A percentile compares a stretch with the other conserved stretches of the same genome.
Conservation (phyloP, 495 filamentous ascomycete genomes). For the Copromyces sp. region DNA sequence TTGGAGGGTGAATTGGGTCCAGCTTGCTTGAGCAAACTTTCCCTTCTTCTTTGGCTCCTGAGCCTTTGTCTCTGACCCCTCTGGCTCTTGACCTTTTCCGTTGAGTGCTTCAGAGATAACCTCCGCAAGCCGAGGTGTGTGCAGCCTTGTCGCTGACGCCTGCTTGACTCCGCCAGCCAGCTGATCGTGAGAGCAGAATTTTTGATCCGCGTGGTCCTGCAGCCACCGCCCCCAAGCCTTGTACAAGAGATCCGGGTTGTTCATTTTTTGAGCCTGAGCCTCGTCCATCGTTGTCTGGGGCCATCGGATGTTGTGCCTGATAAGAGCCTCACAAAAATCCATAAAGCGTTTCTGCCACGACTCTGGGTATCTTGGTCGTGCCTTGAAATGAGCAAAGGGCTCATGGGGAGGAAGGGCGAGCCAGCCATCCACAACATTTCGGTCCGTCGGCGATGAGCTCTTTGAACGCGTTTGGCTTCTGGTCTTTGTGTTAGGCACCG, state of each 20-base stretch:
- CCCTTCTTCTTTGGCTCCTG: not conserved
- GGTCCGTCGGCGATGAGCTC: not conserved
- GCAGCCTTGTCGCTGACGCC: not conserved
- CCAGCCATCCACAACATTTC: slow-evolving; percentile 1
- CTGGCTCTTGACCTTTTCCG: not conserved
- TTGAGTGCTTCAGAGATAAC: slow-evolving; percentile 1
- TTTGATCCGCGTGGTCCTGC: not conserved
- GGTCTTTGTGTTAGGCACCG: not conserved
- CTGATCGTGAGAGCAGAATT: not conserved
- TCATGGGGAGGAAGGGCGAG: slow-evolving; percentile 3
- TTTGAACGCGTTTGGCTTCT: not conserved
- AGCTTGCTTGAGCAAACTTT: not conserved
- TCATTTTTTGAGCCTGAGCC: slow-evolving; percentile 3
- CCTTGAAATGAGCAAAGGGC: not conserved
- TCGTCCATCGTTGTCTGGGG: not conserved
- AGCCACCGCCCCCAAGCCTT: slow-evolving; percentile 17
- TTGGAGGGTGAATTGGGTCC: not conserved
- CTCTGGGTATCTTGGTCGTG: not conserved
- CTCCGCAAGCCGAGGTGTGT: not conserved
- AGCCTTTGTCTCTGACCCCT: not conserved
- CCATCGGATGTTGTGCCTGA: not conserved
- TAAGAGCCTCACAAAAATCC: slow-evolving; percentile 11
- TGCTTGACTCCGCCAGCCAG: not conserved
- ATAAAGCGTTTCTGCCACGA: slow-evolving; percentile 9
- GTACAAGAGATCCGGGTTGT: slow-evolving; percentile 6